Evolutionary conservation across 345 rosid genomes (phyloP), one percentile per base, ranked within the genome.

Genomic region (Boechera stricta): DNA sequence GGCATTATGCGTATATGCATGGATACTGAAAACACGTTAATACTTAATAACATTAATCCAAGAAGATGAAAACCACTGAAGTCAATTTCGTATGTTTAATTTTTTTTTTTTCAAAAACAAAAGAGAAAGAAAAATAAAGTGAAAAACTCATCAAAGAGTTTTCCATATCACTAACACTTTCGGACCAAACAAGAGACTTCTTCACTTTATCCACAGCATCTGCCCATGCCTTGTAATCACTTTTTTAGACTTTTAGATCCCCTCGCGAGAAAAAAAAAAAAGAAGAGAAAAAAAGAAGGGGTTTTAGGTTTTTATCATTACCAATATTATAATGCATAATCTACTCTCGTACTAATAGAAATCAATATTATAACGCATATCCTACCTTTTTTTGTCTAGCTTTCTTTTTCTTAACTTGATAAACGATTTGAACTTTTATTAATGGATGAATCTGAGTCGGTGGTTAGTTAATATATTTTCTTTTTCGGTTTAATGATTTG

Each of bases 191-290:
- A 77, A 71, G 77, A 57, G 76, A 29, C 70, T 69, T 76, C 39
- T 63, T 77, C 65, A 77, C 76, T 64, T 71, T 77, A 54, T 71
- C 77, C 36, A 64, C 67, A 57, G 67, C 67, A 64, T 48, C 77
- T 77, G 72, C 81, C 81, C 81, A 77, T 71, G 45, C 77, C 76
- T 77, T 57, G 66, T 69, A 56, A 77, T 65, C 72, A 79, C 78
- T 77, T 79, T 38, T 29, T 41, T 32, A 71, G 81, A 65, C 75
- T 72, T 67, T 59, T 52, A 67, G 58, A 66, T 61, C 56, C 35
- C 32, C 64, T 61, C 31, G 3, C 48, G 3, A 31, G n/a, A 21
- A 32, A 1, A 61, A 5, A 28, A 47, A 31, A 16, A 0, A 16
- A 4, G 21, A 21, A 26, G 29, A 28, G 2, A 28, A 28, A 28